Evolutionary conservation across 768 basidiomycete species (phyloP), one percentile per base, ranked within the genome.

Genomic region (Cubamyces sp.): DNA sequence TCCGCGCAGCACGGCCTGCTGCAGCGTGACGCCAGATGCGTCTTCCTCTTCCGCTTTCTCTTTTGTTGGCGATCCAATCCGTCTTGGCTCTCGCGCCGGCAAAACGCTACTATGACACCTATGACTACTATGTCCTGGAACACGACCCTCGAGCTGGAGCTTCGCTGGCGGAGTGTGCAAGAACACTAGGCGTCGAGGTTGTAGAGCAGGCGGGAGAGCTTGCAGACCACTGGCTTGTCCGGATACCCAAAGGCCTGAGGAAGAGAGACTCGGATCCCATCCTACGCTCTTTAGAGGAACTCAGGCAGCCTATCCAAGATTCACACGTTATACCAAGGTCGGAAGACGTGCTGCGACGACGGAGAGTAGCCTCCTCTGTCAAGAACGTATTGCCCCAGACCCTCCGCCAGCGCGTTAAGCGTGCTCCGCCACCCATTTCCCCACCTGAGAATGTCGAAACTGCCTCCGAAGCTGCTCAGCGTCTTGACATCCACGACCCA

Each of bases 151-250:
- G 70, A 47, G 73, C 76, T 9, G 76, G 78, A 63, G 80, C 82
- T 66, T 81, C 86, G 66, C 81, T 91, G 63, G 75, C 76, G 58
- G 86, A 91, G 64, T 80, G 88, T 60, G 82, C 87, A 6, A 49
- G 71, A 7, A 73, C 78, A 0, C 81, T 98, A 12, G 87, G 87
- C 15, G 88, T 94, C 21, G 90, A 98, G 75, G 77, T 97, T 50
- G 89, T 98, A 59, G 93, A 96, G 71, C 90, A 85, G 67, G 88
- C 87, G 25, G 95, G 97, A 53, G 89, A 95, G 71, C 83, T 99
- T 5, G 71, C 75, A 28, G 79, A 92, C 57, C 82, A 91, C 75
- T 99, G 92, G 91, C 78, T 99, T 18, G 87, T 97, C 47, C 84
- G 92, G 25, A 76, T 80, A 43, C 69, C 74, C 66, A 83, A 86